Evolutionary conservation across 2,329 filamentous ascomycete species (phyloP).

Genomic region (Pseudogymnoascus sp.): DNA sequence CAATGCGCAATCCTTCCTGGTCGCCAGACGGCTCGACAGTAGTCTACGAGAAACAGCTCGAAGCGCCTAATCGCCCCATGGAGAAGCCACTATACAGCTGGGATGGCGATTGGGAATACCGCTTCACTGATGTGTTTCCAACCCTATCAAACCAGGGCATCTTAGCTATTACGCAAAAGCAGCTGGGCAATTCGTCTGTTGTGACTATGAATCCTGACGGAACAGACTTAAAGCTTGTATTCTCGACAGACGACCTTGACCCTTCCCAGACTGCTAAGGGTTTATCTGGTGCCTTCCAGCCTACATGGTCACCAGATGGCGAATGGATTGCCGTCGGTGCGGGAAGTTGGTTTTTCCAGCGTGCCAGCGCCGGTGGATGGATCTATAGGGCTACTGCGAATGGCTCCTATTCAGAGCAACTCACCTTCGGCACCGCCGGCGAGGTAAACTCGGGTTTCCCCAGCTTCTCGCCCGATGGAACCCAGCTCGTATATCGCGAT

Average conservation of each 20-base stretch:
- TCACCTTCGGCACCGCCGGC: conserved; percentile 28
- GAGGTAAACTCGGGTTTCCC: conserved; percentile 34
- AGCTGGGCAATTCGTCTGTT: conserved; percentile 34
- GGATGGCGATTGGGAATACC: conserved; percentile 36
- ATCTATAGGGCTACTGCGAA: conserved; percentile 17
- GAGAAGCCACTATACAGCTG: conserved; percentile 34
- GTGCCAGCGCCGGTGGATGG: conserved; percentile 19
- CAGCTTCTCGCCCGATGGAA: conserved; percentile 33
- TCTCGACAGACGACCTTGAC: conserved; percentile 18
- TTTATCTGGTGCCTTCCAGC: conserved; percentile 34
- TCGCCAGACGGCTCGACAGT: conserved; percentile 19
- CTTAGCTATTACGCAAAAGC: conserved; percentile 33
- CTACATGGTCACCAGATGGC: conserved; percentile 33
- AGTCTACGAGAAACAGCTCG: conserved; percentile 23
- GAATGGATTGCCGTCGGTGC: conserved; percentile 34
- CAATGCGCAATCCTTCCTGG: conserved; percentile 18
- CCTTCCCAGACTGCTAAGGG: conserved; percentile 22
- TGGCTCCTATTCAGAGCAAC: conserved; percentile 22
- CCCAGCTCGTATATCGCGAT: conserved; percentile 31
- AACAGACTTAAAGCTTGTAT: conserved; percentile 21
- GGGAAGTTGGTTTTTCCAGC: conserved; percentile 34
- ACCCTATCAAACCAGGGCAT: conserved; percentile 18
- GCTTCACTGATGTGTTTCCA: conserved; percentile 38
- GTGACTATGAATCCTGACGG: conserved; percentile 28
- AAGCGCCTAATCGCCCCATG: conserved; percentile 25